Percentiles rank a stretch among this genome's conserved stretches.
Evolutionary conservation across 257 asterid genomes (phyloP).

Genomic region (Forsythia viridissima): DNA sequence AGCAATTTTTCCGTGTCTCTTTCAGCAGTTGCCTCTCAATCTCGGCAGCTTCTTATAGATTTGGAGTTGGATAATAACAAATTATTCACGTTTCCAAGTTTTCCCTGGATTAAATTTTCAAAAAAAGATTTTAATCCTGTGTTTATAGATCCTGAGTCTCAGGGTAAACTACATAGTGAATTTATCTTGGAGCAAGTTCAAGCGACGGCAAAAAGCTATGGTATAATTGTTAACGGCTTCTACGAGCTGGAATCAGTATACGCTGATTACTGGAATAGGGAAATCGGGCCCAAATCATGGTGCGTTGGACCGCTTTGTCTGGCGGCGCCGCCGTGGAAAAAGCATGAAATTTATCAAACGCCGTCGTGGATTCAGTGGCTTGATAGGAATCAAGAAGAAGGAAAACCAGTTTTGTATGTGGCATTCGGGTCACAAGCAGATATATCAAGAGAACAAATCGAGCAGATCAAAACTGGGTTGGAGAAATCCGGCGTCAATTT

Average conservation of each 20-base stretch:
- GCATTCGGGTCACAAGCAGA: conserved; percentile 52
- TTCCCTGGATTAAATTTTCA: conserved; percentile 36
- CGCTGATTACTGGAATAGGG: conserved; percentile 10
- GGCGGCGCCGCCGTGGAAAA: neutral
- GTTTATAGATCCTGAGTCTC: conserved; percentile 18
- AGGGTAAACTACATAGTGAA: neutral
- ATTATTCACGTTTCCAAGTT: conserved; percentile 21
- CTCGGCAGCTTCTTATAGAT: neutral
- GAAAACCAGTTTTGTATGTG: conserved; percentile 37
- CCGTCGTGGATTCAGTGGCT: conserved; percentile 38
- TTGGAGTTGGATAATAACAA: conserved; percentile 20
- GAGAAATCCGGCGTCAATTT: conserved; percentile 40
- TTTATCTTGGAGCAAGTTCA: neutral
- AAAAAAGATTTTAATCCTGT: conserved; percentile 25
- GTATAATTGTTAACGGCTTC: conserved; percentile 36
- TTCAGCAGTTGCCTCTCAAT: too few relatives aligned
- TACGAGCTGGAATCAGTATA: conserved; percentile 41
- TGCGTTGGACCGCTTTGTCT: conserved; percentile 43
- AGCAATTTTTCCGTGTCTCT: neutral
- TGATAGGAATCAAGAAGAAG: conserved; percentile 27
- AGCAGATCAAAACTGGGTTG: conserved; percentile 34
- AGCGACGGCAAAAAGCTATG: conserved; percentile 32
- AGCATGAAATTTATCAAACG: neutral
- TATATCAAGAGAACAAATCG: conserved; percentile 28
- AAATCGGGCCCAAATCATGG: conserved; percentile 7